Conservation (phyloP, 371 early-diverging fungal species). For the Synchytrium microbalum region DNA sequence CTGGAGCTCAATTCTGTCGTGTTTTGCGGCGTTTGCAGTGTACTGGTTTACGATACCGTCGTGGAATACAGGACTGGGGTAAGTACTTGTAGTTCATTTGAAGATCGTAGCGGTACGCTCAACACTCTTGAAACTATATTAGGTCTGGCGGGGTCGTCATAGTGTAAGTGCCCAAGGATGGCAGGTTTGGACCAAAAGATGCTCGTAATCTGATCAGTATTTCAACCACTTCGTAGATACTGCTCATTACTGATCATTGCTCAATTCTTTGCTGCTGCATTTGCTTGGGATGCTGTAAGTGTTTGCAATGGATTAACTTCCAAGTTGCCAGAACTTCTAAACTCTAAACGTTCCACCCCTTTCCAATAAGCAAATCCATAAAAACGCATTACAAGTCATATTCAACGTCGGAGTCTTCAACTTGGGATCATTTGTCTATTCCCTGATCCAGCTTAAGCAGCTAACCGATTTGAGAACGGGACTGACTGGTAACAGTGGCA, state of each 20-base stretch:
- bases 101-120: no score
- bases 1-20: neutral
- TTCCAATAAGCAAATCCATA: constrained; percentile 1
- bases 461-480: constrained; percentile 3
- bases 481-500: constrained; percentile 4
- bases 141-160: no score
- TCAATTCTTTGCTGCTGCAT: neutral
- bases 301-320: no score
- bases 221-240: no score
- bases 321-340: no score
- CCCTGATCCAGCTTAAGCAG: constrained; percentile 13
- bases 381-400: constrained; percentile 14
- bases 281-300: neutral
- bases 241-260: neutral
- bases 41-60: neutral
- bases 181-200: no score
- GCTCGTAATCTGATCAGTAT: no score
- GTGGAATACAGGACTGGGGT: neutral
- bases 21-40: neutral
- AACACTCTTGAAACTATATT: no score
- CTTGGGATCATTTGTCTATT: constrained; percentile 12
- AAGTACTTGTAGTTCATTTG: no score
- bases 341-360: no score
- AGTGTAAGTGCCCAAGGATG: no score
- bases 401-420: constrained; percentile 12